Percentiles rank a stretch among this genome's conserved stretches.
These are phyloP conservation scores for Eugenia klotzschiana DNA, from an alignment of 441 rosid genomes.

Conservation along the genomic window DNA sequence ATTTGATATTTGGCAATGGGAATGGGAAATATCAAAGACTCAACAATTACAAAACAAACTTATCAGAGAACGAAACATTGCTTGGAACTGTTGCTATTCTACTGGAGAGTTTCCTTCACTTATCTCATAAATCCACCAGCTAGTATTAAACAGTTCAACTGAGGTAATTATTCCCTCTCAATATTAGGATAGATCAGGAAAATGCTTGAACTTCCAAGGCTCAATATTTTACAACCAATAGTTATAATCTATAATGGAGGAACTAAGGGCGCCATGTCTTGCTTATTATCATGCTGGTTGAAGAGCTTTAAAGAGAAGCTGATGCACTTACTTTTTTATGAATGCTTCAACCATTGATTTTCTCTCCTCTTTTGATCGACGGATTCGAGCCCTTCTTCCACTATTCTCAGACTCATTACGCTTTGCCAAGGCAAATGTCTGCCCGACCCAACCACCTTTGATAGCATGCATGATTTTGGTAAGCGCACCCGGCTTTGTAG, in stretches of 20 bases:
- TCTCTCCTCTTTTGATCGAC: slow-evolving; percentile 85
- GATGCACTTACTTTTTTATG: slow-evolving; percentile 49
- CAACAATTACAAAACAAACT: neutral
- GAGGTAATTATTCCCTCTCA: neutral
- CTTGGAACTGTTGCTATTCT: neutral
- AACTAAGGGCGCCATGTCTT: neutral
- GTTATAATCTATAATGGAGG: neutral
- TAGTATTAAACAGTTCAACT: neutral
- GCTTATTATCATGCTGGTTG: neutral
- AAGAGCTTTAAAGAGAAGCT: neutral
- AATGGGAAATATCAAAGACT: neutral
- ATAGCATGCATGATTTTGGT: slow-evolving; percentile 45
- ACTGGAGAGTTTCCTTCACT: neutral
- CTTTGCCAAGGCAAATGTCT: slow-evolving; percentile 67
- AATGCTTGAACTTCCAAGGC: neutral
- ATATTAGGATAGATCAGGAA: neutral
- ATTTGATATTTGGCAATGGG: neutral
- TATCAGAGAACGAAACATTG: neutral
- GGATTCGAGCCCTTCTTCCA: slow-evolving; percentile 65
- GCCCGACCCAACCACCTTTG: slow-evolving; percentile 58
- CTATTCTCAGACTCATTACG: slow-evolving; percentile 35
- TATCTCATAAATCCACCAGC: neutral
- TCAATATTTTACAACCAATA: neutral
- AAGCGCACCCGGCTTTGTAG: slow-evolving; percentile 8
- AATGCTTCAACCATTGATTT: slow-evolving; percentile 67